Percentiles rank a stretch among this genome's conserved stretches.
phyloP scores from a whole-genome alignment of 169 alveolate species.

The Eimeria zaria region DNA sequence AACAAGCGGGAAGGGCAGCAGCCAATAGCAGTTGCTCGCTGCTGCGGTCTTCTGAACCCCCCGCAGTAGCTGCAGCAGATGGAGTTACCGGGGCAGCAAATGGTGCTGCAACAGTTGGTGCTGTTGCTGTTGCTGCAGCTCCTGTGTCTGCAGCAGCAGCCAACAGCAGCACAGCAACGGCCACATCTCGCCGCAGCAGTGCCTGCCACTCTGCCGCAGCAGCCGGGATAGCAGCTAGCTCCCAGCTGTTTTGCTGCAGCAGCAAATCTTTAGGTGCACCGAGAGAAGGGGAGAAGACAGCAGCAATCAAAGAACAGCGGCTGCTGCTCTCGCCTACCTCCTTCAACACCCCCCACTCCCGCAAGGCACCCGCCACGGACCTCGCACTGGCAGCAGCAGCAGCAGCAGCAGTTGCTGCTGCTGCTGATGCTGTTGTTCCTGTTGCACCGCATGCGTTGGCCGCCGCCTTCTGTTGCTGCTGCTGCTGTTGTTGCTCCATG shows the following conservation, averaged over 20 bases:
- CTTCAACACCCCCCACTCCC: slow-evolving; percentile 28
- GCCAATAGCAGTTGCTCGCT: slow-evolving; percentile 6
- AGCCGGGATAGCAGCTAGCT: neutral
- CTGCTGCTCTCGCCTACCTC: slow-evolving; percentile 61
- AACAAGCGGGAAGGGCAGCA: neutral
- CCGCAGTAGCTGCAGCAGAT: slow-evolving; percentile 42
- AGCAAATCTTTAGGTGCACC: slow-evolving; percentile 20
- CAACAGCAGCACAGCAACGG: slow-evolving; percentile 55
- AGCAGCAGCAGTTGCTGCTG: slow-evolving; percentile 8
- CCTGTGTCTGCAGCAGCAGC: slow-evolving; percentile 16
- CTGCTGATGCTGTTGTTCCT: slow-evolving; percentile 21
- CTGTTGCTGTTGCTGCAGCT: neutral
- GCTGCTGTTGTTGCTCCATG: slow-evolving; percentile 51
- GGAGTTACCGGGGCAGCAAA: neutral
- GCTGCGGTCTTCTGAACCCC: neutral
- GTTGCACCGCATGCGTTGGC: slow-evolving; percentile 36
- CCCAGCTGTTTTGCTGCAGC: slow-evolving; percentile 72
- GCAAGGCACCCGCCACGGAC: neutral
- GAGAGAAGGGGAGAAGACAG: slow-evolving; percentile 34
- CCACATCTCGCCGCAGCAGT: slow-evolving; percentile 53
- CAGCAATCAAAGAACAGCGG: neutral
- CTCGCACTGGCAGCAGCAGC: slow-evolving; percentile 11
- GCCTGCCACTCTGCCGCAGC: slow-evolving; percentile 28
- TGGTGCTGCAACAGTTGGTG: slow-evolving; percentile 1
- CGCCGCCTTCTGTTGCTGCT: slow-evolving; percentile 31